Evolutionary conservation across 2,329 filamentous ascomycete genomes (phyloP).

Genomic region (Trichoderma gracile): DNA sequence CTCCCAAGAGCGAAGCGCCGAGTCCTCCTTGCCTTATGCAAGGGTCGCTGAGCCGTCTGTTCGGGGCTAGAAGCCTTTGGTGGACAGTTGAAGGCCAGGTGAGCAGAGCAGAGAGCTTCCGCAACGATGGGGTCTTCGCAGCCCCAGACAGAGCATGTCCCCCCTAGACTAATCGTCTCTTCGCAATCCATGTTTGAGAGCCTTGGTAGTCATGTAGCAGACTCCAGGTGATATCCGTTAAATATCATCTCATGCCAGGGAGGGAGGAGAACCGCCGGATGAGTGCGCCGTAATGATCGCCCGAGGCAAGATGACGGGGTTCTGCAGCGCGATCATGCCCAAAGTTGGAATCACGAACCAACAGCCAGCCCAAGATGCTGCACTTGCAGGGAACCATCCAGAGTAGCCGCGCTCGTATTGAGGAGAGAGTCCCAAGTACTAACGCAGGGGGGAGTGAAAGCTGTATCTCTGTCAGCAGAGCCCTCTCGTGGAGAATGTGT

Average conservation of each 20-base stretch:
- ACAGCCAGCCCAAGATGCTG: neutral
- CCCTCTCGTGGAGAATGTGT: neutral
- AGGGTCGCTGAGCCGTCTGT: neutral
- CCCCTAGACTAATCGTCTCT: conserved; percentile 2
- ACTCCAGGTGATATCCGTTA: neutral
- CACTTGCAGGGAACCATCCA: neutral
- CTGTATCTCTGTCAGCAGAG: conserved; percentile 9
- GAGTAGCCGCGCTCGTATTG: neutral
- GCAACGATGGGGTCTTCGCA: conserved; percentile 11
- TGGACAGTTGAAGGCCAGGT: neutral
- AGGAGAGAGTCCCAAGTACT: neutral
- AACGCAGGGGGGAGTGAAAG: neutral
- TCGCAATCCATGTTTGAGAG: conserved; percentile 22
- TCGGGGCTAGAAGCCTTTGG: neutral
- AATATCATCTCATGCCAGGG: conserved; percentile 2
- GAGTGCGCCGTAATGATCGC: neutral
- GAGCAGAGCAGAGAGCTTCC: conserved; percentile 9
- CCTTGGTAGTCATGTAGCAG: conserved; percentile 4
- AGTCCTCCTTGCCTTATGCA: conserved; percentile 26
- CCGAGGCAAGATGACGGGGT: neutral
- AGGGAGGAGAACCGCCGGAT: neutral
- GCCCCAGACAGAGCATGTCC: conserved; percentile 14
- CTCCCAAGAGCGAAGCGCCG: neutral
- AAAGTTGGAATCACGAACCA: neutral
- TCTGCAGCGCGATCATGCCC: neutral